Evolutionary conservation across 1,139 yeast species (phyloP).

Genomic region (Hyphopichia wangnamkhiaoensis): DNA sequence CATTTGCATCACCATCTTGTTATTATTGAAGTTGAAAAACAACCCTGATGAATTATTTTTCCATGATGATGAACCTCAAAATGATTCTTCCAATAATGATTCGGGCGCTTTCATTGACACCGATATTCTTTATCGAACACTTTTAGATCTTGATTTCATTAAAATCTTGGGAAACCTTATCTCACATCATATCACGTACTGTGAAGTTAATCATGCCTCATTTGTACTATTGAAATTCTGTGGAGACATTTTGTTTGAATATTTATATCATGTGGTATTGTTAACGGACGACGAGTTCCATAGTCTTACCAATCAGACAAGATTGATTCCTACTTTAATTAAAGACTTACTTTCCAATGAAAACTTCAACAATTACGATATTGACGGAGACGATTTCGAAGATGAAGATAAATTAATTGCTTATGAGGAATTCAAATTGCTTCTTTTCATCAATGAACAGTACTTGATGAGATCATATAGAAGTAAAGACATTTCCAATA

Average conservation of each 20-base stretch:
- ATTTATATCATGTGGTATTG: conserved; percentile 38
- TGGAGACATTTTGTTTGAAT: conserved; percentile 47
- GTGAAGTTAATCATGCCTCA: conserved; percentile 21
- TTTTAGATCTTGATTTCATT: conserved; percentile 47
- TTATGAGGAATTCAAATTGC: conserved; percentile 70
- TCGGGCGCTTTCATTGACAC: conserved; percentile 14
- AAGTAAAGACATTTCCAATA: conserved; percentile 35
- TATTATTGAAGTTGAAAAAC: conserved; percentile 38
- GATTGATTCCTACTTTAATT: conserved; percentile 42
- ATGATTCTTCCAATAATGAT: too few relatives aligned
- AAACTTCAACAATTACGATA: conserved; percentile 41
- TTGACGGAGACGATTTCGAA: conserved; percentile 42
- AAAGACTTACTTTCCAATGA: conserved; percentile 54
- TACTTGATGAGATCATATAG: conserved; percentile 65
- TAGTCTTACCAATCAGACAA: conserved; percentile 26
- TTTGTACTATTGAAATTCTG: conserved; percentile 40
- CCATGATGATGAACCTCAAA: conserved; percentile 13
- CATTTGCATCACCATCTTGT: conserved; percentile 34
- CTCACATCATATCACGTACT: conserved; percentile 26
- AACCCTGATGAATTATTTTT: conserved; percentile 20
- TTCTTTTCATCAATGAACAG: conserved; percentile 80
- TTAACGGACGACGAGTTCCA: conserved; percentile 37
- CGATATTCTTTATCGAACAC: conserved; percentile 23
- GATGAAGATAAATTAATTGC: conserved; percentile 66
- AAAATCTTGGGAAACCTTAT: conserved; percentile 45